Evolutionary conservation across 176 grass and related monocot species (phyloP).

Genomic region (Poa annua): DNA sequence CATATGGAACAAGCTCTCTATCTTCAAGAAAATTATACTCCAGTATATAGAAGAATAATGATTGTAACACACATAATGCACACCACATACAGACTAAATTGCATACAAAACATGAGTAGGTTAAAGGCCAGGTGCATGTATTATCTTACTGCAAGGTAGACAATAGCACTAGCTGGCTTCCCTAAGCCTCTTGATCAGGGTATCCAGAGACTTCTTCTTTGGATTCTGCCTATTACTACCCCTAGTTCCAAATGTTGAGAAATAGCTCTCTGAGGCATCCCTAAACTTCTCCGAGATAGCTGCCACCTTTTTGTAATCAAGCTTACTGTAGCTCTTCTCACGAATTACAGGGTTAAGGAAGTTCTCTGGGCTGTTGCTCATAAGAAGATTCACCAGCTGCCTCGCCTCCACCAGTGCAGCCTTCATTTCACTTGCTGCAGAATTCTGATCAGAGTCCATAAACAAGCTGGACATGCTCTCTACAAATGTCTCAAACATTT

Average conservation of each 20-base stretch:
- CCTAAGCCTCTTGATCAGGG: constrained; percentile 87
- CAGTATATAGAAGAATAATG: constrained; percentile 33
- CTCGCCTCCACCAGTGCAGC: constrained; percentile 72
- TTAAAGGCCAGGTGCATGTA: constrained; percentile 34
- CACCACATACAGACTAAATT: constrained; percentile 56
- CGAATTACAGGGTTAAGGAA: constrained; percentile 92
- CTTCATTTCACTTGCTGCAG: constrained; percentile 68
- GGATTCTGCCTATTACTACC: constrained; percentile 64
- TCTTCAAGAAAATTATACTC: constrained; percentile 43
- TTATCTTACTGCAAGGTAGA: constrained; percentile 51
- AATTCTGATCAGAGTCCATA: constrained; percentile 62
- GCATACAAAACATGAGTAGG: constrained; percentile 45
- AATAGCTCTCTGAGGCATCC: constrained; percentile 93
- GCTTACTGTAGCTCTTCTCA: constrained; percentile 91
- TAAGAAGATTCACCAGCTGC: constrained; percentile 90
- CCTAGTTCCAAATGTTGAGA: constrained; percentile 82
- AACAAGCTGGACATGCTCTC: constrained; percentile 70
- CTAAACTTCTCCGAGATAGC: constrained; percentile 91
- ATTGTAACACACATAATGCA: constrained; percentile 47
- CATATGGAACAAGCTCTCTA: constrained; percentile 44
- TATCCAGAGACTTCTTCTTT: constrained; percentile 90
- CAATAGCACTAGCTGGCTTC: constrained; percentile 75
- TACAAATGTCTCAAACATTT: constrained; percentile 82
- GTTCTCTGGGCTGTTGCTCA: constrained; percentile 91
- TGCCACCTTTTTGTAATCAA: constrained; percentile 90